Evolutionary conservation across 2,329 filamentous ascomycete species (phyloP).

Genomic region (Rhexocercosporidium sp.): DNA sequence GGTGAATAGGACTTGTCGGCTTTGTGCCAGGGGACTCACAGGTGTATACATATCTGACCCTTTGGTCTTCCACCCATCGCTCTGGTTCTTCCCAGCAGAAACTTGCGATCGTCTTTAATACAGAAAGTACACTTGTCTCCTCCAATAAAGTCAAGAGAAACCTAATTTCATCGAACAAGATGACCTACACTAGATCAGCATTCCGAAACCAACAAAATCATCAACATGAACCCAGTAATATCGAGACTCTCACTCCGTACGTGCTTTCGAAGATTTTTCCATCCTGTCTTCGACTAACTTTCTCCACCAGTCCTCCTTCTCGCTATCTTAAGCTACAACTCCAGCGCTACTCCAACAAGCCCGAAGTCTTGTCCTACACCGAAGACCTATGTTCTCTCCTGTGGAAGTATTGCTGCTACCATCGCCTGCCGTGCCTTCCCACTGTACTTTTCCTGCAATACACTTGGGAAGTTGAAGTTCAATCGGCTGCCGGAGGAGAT

Average conservation of each 20-base stretch:
- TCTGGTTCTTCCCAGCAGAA: neutral
- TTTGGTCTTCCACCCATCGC: neutral
- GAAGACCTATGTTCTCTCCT: neutral
- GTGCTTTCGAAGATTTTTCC: neutral
- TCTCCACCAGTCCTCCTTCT: neutral
- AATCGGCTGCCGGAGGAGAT: neutral
- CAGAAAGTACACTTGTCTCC: neutral
- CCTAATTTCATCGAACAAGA: neutral
- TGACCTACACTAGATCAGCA: neutral
- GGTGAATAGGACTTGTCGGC: neutral
- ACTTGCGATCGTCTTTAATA: no score
- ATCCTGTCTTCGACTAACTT: neutral
- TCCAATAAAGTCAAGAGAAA: neutral
- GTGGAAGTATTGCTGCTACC: neutral
- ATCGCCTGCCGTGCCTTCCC: neutral
- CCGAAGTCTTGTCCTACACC: neutral
- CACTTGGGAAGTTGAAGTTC: conserved; percentile 1
- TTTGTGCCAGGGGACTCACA: neutral
- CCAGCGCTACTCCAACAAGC: neutral
- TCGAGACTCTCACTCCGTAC: neutral
- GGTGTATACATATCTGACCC: neutral
- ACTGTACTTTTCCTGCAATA: conserved; percentile 1
- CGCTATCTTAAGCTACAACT: neutral
- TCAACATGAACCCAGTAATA: neutral
- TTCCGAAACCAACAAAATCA: neutral